Evolutionary conservation across 331 rosid genomes (phyloP).

Genomic region (Quercus tomentella): DNA sequence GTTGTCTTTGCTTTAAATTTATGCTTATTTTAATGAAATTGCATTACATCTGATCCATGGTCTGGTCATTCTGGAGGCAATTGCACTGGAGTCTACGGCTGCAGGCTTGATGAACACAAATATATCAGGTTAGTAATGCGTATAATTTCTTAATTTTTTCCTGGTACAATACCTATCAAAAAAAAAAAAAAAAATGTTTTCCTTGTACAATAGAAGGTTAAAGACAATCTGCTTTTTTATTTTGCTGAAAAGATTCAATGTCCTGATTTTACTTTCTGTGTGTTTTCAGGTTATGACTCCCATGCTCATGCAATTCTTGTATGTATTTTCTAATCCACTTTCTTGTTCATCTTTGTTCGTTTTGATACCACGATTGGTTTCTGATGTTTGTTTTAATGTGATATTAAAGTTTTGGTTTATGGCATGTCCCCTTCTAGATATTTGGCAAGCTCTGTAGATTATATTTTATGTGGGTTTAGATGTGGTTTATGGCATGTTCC

Average conservation of each 20-base stretch:
- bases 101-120: slow-evolving; percentile 33
- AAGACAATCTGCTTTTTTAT: not conserved
- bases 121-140: slow-evolving; percentile 46
- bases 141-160: not conserved
- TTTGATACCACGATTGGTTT: not conserved
- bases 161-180: too few relatives aligned
- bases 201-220: not conserved
- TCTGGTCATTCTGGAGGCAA: slow-evolving; percentile 61
- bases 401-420: not conserved
- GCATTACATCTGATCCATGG: slow-evolving; percentile 83
- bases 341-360: not conserved
- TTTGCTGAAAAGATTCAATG: not conserved
- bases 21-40: slow-evolving; percentile 57
- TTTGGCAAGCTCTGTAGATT: not conserved
- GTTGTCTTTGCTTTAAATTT: slow-evolving; percentile 9
- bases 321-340: slow-evolving; percentile 14
- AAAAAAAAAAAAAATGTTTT: too few relatives aligned
- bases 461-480: not conserved
- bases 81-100: slow-evolving; percentile 55
- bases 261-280: not conserved
- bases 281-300: slow-evolving; percentile 19
- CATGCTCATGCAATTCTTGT: slow-evolving; percentile 21
- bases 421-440: not conserved
- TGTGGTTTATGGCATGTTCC: not conserved
- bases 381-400: not conserved